A percentile compares a stretch with the other conserved stretches of the same genome.
Conservation (phyloP, 2,329 filamentous ascomycete genomes). For the Thermothelomyces thermophilus region DNA sequence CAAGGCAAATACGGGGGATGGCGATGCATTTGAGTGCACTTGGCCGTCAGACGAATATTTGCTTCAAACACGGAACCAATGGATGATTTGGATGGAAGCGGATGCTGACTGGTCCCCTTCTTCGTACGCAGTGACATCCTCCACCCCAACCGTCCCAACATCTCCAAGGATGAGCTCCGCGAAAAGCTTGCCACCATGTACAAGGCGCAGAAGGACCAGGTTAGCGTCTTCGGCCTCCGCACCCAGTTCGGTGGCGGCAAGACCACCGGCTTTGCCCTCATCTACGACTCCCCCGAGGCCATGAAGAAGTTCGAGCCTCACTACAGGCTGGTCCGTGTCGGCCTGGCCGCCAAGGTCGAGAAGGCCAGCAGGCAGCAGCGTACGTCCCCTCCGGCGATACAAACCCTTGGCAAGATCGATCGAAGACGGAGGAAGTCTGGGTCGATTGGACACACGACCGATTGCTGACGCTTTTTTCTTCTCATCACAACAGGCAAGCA, state of each 20-base stretch:
- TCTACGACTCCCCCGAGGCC: slow-evolving; percentile 97
- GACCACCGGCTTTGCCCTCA: slow-evolving; percentile 95
- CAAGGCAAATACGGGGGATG: neutral
- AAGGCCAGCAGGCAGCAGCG: slow-evolving; percentile 97
- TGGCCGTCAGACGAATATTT: no score
- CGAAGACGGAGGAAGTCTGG: neutral
- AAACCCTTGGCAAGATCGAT: neutral
- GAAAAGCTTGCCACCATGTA: slow-evolving; percentile 91
- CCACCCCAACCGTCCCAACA: slow-evolving; percentile 96
- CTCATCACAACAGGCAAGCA: slow-evolving; percentile 75
- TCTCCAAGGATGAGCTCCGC: slow-evolving; percentile 98
- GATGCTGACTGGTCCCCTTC: slow-evolving; percentile 18
- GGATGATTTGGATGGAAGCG: slow-evolving; percentile 7
- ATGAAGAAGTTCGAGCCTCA: slow-evolving; percentile 99
- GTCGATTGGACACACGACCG: neutral
- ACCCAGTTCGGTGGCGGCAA: slow-evolving; percentile 99
- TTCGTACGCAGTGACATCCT: slow-evolving; percentile 77
- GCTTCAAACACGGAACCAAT: no score
- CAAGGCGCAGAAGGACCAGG: slow-evolving; percentile 97
- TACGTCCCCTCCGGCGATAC: slow-evolving; percentile 51
- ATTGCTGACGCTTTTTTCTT: slow-evolving; percentile 17
- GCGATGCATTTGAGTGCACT: neutral
- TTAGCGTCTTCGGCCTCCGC: slow-evolving; percentile 96
- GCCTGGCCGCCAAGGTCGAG: slow-evolving; percentile 90
- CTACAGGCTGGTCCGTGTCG: slow-evolving; percentile 93